Conservation (phyloP, 176 grass and related monocot genomes). For the Aegilops bicornis region DNA sequence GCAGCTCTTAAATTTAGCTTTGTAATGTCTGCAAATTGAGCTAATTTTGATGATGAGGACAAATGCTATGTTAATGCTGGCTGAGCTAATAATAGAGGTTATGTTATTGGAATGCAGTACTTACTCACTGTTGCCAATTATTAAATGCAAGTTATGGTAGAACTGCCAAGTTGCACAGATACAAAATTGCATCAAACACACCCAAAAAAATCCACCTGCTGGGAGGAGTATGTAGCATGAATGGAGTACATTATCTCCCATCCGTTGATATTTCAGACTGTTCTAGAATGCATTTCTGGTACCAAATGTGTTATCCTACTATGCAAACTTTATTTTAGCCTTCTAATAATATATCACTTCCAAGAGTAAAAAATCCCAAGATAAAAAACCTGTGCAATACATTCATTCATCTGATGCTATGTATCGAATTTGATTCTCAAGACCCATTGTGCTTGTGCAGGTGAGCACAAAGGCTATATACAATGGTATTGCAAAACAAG, state of each 20-base stretch:
- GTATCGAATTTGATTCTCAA: background rate
- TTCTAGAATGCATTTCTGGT: background rate
- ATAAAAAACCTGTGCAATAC: background rate
- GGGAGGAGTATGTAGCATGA: background rate
- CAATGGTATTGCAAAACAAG: conserved; percentile 63
- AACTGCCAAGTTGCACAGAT: background rate
- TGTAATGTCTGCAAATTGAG: background rate
- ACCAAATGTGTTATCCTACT: background rate
- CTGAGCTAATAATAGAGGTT: background rate
- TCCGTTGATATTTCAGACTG: background rate
- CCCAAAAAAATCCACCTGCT: background rate
- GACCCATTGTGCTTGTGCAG: conserved; percentile 22
- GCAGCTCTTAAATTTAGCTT: background rate
- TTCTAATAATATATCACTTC: background rate
- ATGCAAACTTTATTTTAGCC: background rate
- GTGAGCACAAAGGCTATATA: conserved; percentile 82
- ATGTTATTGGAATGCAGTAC: background rate
- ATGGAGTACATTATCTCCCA: background rate
- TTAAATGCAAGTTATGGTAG: background rate
- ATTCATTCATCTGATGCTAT: background rate
- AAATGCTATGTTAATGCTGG: background rate
- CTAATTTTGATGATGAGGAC: background rate
- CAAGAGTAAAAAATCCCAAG: background rate
- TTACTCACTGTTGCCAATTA: background rate
- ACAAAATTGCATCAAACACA: background rate